Conservation (phyloP, 768 basidiomycete genomes). For the Mycena crocata region DNA sequence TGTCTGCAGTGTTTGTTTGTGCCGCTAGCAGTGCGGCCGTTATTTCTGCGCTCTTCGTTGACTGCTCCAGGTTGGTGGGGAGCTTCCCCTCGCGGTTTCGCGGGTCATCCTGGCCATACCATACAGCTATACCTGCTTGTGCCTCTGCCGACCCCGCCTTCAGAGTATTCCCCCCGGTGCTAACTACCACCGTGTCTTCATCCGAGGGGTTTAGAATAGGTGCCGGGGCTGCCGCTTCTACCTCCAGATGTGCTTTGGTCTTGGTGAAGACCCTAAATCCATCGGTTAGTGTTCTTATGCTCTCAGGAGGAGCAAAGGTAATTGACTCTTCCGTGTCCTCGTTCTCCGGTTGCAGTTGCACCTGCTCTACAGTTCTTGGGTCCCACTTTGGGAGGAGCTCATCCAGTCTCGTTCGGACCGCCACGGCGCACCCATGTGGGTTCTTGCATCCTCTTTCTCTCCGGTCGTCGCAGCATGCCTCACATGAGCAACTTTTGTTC, state of each 20-base stretch:
- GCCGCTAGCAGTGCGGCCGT: neutral
- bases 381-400: slow-evolving; percentile 17
- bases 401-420: neutral
- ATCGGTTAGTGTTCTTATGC: neutral
- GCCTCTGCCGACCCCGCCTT: too few relatives aligned
- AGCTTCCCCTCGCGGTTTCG: neutral
- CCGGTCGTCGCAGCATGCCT: neutral
- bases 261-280: slow-evolving; percentile 10
- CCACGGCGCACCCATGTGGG: slow-evolving; percentile 4
- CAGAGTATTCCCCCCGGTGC: too few relatives aligned
- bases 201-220: too few relatives aligned
- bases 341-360: neutral
- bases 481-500: neutral
- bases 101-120: too few relatives aligned
- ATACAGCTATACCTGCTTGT: too few relatives aligned
- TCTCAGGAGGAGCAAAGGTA: neutral
- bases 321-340: neutral
- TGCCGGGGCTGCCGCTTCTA: too few relatives aligned
- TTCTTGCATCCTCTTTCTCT: neutral
- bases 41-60: neutral
- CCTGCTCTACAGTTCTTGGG: neutral
- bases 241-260: neutral
- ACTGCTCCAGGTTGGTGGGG: neutral
- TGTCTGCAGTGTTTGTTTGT: neutral
- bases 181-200: too few relatives aligned